Conservation (phyloP, 2,329 filamentous ascomycete species). For the Chalara sp. region DNA sequence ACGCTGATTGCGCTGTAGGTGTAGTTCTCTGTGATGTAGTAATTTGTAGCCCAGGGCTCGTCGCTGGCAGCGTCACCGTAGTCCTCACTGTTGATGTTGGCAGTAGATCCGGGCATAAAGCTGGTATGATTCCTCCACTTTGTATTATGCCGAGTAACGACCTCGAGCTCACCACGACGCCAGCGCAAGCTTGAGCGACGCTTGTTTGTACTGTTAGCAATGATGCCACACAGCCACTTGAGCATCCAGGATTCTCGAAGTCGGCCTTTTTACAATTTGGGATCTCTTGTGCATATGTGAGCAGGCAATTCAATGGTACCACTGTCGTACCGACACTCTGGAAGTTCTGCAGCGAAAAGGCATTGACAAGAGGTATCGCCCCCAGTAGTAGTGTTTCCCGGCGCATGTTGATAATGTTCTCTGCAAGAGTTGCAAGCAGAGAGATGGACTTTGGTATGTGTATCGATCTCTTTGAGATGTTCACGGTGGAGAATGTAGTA, state of each 20-base stretch:
- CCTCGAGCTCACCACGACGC: conserved; percentile 13
- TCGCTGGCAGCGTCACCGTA: conserved; percentile 8
- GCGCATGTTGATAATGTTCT: conserved; percentile 14
- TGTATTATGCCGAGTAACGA: conserved; percentile 25
- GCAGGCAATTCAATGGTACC: conserved; percentile 19
- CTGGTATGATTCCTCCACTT: conserved; percentile 21
- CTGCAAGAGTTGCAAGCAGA: not conserved
- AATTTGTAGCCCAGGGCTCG: conserved; percentile 6
- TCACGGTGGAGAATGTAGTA: not conserved
- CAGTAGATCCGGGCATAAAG: conserved; percentile 18
- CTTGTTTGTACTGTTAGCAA: conserved; percentile 11
- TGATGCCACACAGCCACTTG: conserved; percentile 16
- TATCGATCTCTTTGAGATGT: not conserved
- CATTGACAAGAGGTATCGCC: conserved; percentile 15
- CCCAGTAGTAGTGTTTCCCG: conserved; percentile 14
- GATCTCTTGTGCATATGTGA: conserved; percentile 22
- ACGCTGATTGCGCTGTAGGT: not conserved
- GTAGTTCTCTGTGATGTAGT: conserved; percentile 3
- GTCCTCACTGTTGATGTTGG: conserved; percentile 7
- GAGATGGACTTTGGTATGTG: not conserved
- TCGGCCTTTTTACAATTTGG: conserved; percentile 18
- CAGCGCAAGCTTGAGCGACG: conserved; percentile 17
- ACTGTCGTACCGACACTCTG: conserved; percentile 18
- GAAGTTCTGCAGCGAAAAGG: conserved; percentile 26
- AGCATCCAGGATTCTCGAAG: conserved; percentile 21